Conservation (phyloP, 805 yeast species). For the Candida boidinii region DNA sequence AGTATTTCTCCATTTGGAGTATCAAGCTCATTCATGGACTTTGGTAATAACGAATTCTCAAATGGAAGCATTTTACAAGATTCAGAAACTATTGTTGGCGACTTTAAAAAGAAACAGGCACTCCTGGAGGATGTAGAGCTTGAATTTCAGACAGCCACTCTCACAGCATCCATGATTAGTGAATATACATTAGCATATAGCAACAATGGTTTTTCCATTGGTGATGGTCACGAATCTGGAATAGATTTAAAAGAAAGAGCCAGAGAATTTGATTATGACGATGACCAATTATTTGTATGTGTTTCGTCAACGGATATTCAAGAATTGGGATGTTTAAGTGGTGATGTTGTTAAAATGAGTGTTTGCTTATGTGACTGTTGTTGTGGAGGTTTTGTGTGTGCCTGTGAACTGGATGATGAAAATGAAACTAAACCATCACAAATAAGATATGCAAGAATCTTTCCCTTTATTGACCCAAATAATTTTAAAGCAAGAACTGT, state of each 20-base stretch:
- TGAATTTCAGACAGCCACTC: neutral
- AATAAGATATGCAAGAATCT: slow-evolving; percentile 30
- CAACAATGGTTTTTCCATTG: too few species aligned
- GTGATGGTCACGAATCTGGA: too few species aligned
- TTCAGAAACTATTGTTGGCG: too few species aligned
- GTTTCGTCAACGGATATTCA: slow-evolving; percentile 43
- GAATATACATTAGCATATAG: too few species aligned
- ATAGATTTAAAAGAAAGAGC: neutral
- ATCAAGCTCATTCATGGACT: too few species aligned
- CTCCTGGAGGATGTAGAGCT: too few species aligned
- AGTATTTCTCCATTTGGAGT: too few species aligned
- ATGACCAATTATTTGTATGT: slow-evolving; percentile 35
- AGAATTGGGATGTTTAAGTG: slow-evolving; percentile 55
- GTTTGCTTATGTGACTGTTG: slow-evolving; percentile 10
- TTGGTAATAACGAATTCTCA: too few species aligned
- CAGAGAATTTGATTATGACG: slow-evolving; percentile 26
- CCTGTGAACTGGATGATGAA: slow-evolving; percentile 7
- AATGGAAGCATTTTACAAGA: too few species aligned
- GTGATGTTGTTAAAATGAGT: slow-evolving; percentile 45
- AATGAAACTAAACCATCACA: too few species aligned
- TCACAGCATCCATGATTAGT: neutral
- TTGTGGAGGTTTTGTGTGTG: slow-evolving; percentile 12
- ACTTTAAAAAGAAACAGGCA: too few species aligned
- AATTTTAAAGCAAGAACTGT: slow-evolving; percentile 28
- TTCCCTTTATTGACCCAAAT: slow-evolving; percentile 61